phyloP scores from a whole-genome alignment of 2,329 filamentous ascomycete species.

The Alternaria viburni region DNA sequence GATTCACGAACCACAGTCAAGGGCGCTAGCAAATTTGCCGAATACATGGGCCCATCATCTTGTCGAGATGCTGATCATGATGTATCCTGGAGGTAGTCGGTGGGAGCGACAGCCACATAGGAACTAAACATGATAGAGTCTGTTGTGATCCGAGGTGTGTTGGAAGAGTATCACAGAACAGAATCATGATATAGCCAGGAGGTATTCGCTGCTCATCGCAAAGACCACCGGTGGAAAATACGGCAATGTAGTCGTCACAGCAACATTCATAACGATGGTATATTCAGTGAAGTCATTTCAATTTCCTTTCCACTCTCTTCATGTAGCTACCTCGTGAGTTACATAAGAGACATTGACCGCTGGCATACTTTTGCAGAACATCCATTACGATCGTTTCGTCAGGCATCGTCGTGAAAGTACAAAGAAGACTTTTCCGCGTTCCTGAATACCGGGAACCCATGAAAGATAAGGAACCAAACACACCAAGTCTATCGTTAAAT shows the following conservation, averaged over 20 bases:
- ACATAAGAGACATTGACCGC: constrained; percentile 29
- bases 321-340: constrained; percentile 20
- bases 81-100: neutral
- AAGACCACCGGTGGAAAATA: neutral
- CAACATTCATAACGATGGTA: neutral
- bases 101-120: neutral
- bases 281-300: constrained; percentile 18
- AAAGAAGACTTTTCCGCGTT: constrained; percentile 34
- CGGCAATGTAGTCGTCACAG: neutral
- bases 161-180: neutral
- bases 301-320: constrained; percentile 24
- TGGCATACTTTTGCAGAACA: constrained; percentile 31
- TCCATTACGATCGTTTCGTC: constrained; percentile 35
- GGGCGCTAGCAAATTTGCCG: neutral
- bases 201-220: neutral
- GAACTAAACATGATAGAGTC: neutral
- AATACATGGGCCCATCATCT: neutral
- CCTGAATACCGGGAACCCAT: constrained; percentile 33
- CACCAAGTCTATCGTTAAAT: constrained; percentile 46
- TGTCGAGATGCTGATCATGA: neutral
- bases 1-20: neutral
- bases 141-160: neutral
- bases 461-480: constrained; percentile 40
- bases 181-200: neutral
- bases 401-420: constrained; percentile 39